phyloP scores from a whole-genome alignment of 78 protist genomes.

The Cavenderia fasciculata region DNA sequence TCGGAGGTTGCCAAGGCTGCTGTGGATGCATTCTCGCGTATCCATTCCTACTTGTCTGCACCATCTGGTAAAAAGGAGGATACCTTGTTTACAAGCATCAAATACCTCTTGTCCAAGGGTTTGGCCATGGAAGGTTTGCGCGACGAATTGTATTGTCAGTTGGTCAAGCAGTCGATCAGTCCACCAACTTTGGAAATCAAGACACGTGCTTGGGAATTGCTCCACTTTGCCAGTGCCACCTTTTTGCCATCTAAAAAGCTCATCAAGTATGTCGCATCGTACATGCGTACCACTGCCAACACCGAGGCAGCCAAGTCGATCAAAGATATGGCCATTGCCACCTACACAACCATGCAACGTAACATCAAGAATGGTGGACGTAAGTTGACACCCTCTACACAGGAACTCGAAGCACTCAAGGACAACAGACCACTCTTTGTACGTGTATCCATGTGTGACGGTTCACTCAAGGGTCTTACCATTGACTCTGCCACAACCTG shows the following conservation, averaged over 20 bases:
- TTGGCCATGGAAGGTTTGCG: slow-evolving; percentile 42
- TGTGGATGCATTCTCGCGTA: slow-evolving; percentile 31
- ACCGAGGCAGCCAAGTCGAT: slow-evolving; percentile 18
- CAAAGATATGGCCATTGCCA: slow-evolving; percentile 45
- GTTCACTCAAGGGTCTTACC: slow-evolving; percentile 28
- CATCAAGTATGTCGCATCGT: slow-evolving; percentile 37
- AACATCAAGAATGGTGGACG: slow-evolving; percentile 28
- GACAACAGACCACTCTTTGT: slow-evolving; percentile 68
- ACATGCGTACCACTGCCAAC: slow-evolving; percentile 36
- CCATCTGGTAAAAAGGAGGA: slow-evolving; percentile 33
- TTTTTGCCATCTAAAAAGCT: slow-evolving; percentile 59
- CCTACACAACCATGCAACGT: slow-evolving; percentile 37
- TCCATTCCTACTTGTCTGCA: slow-evolving; percentile 27
- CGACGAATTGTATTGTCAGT: slow-evolving; percentile 78
- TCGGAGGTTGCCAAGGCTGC: slow-evolving; percentile 35
- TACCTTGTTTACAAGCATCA: slow-evolving; percentile 37
- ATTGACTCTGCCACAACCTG: slow-evolving; percentile 76
- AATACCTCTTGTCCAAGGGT: slow-evolving; percentile 69
- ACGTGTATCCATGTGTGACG: slow-evolving; percentile 47
- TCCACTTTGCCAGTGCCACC: slow-evolving; percentile 48
- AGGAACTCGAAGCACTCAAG: slow-evolving; percentile 64
- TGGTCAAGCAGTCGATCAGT: slow-evolving; percentile 68
- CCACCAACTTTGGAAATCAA: slow-evolving; percentile 58
- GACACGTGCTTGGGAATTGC: slow-evolving; percentile 69
- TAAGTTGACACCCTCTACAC: slow-evolving; percentile 56